Evolutionary conservation across 2,329 filamentous ascomycete species (phyloP).

Genomic region (Zymoseptoria ardabiliae): DNA sequence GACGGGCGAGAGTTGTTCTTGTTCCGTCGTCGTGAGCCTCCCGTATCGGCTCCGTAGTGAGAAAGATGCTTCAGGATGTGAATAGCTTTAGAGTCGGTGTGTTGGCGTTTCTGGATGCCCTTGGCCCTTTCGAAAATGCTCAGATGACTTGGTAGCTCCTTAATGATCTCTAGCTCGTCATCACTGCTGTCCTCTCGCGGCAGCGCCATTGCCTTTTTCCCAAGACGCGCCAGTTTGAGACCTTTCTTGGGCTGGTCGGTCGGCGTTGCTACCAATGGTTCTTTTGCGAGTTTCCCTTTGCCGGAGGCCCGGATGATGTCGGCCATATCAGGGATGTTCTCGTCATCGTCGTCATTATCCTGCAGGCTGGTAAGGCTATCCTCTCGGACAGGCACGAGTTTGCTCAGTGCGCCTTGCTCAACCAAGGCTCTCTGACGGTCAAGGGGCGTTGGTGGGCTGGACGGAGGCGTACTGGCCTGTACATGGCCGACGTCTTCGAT

Average conservation of each 20-base stretch:
- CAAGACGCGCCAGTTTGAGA: conserved; percentile 30
- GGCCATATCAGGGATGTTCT: conserved; percentile 16
- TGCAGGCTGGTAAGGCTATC: conserved; percentile 23
- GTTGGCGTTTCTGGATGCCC: conserved; percentile 13
- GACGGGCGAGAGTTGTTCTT: conserved; percentile 51
- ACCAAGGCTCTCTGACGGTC: conserved; percentile 29
- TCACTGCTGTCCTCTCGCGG: conserved; percentile 34
- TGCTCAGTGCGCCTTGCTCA: conserved; percentile 27
- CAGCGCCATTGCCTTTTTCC: conserved; percentile 18
- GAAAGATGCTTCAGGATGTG: conserved; percentile 30
- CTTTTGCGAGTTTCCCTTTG: background rate
- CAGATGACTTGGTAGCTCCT: conserved; percentile 25
- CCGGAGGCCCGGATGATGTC: background rate
- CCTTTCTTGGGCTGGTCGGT: conserved; percentile 9
- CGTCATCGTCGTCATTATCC: conserved; percentile 17
- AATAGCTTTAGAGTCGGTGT: conserved; percentile 26
- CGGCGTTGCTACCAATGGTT: background rate
- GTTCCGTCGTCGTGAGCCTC: conserved; percentile 46
- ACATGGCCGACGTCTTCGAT: conserved; percentile 16
- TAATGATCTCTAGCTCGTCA: conserved; percentile 59
- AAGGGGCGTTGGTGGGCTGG: conserved; percentile 36
- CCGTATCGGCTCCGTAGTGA: conserved; percentile 27
- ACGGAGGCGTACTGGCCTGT: conserved; percentile 35
- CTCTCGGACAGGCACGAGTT: conserved; percentile 24
- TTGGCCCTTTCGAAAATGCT: conserved; percentile 34